Base-by-base conservation (phyloP, 805 yeast species). In the Yarrowia sp. region DNA sequence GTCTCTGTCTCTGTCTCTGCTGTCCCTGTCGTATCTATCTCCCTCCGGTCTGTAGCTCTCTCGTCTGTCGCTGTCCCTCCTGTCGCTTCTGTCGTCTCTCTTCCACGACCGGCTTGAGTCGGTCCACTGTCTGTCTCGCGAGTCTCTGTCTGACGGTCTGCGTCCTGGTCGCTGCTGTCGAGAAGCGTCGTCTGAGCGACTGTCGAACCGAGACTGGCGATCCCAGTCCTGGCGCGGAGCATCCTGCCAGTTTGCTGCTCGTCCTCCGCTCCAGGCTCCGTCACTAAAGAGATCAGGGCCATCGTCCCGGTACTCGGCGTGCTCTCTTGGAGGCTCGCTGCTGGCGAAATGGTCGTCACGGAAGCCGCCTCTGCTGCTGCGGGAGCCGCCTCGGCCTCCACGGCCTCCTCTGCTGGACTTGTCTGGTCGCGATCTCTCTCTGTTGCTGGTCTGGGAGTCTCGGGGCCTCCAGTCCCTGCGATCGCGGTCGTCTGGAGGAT, bases 231-330 rank as follows among this genome's bases (percentile, higher is more conserved):
- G 18, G n/a, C 47, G 31, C 10, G 47, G 21, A 10, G 19, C 21
- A 16, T 44, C 51, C 35, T 29, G 51, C 33, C 35, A 29, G n/a
- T n/a, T n/a, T 3, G 44, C n/a, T 12, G 44, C 22, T 8, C 44
- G 44, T 6, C 27, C 27, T 14, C 44, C 47, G n/a, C 32, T 44
- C 51, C 51, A 44, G 13, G 51, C 24, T 18, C 51, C 39, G 8
- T 47, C 56, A 16, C 56, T 47, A 14, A 33, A 32, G 19, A 47
- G 56, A 32, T 47, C 39, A 21, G 36, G 55, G 29, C 39, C 39
- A 22, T 47, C 56, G 39, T 32, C 39, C 32, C 39, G 38, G 14
- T 47, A 33, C 9, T 33, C 39, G n/a, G 21, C 39, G 16, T 21
- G 56, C 7, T 47, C 55, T 7, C 39, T n/a, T 8, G 55, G 18